Evolutionary conservation across 202 grass and related monocot species (phyloP).

Genomic region (Cymbopogon flexuosus): DNA sequence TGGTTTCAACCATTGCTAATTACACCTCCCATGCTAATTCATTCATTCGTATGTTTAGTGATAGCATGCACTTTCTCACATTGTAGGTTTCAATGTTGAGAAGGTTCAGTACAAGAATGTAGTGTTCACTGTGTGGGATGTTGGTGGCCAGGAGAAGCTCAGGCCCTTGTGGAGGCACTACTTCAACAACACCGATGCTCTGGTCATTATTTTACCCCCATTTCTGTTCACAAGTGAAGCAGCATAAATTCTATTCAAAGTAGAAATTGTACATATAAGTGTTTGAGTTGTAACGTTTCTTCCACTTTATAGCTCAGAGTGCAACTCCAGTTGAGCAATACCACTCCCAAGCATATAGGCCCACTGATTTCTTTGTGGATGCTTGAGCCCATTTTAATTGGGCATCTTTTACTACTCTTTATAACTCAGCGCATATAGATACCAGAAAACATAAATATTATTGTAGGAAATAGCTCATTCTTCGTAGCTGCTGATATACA

Average conservation of each 20-base stretch:
- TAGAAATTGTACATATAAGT: not conserved
- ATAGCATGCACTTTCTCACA: not conserved
- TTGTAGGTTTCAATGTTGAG: constrained; percentile 88
- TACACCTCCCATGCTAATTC: not conserved
- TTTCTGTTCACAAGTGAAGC: not conserved
- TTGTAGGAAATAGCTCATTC: not conserved
- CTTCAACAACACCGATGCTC: constrained; percentile 93
- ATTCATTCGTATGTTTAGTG: not conserved
- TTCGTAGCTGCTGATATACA: not conserved
- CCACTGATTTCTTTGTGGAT: not conserved
- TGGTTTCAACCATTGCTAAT: not conserved
- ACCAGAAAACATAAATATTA: not conserved
- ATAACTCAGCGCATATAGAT: not conserved
- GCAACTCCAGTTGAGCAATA: not conserved
- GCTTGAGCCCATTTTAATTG: not conserved
- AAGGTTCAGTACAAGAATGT: constrained; percentile 99
- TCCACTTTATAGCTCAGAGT: not conserved
- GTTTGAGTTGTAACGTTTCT: not conserved
- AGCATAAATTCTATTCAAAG: not conserved
- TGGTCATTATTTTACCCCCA: constrained; percentile 45
- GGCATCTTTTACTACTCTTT: constrained; percentile 18
- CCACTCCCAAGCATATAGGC: not conserved
- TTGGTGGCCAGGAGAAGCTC: constrained; percentile 96
- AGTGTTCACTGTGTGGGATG: constrained; percentile 99
- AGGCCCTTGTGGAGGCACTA: constrained; percentile 98